Evolutionary conservation across 352 stramenopile genomes (phyloP), one percentile per base, ranked within the genome.

Genomic region (Pythium vanterpoolii): DNA sequence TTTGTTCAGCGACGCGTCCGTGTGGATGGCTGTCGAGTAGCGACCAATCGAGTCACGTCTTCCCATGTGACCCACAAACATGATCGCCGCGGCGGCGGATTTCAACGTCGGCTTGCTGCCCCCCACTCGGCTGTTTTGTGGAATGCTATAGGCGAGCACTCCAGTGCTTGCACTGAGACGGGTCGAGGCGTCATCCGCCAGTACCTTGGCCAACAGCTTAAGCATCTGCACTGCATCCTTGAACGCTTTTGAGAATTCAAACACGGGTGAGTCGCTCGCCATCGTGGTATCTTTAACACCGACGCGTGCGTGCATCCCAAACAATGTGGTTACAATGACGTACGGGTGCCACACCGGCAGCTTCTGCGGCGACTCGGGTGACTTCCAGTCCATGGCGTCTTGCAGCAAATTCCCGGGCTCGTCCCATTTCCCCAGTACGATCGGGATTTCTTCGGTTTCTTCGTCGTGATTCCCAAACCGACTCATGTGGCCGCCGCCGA

Each of bases 291-390:
- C 73, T 55, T 88, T 90, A 23, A 90, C 67, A 24, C 82, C 84
- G 44, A 94, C 84, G 52, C 83, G 83, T 9, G 85, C 82, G 52
- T 92, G 81, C 79, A 95, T 88, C 3, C 85, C 85, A 45, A 92
- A 95, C 11, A 95, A 69, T 30, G 85, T 95, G 27, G 85, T 93
- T 9, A 95, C 62, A 19, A 95, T 65, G 16, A 92, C 83, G 26
- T 89, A 95, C 18, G 85, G 83, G 62, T 95, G 85, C 85, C 85
- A 95, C 31, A 93, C 76, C 14, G 85, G 85, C 9, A 90, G 71
- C 51, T 94, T 89, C 55, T 92, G 82, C 5, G 78, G 77, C 16
- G 68, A 78, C 33, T 87, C 77, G 7, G 63, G 45, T 18, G 78
- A 71, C 70, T 95, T 92, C 84, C 81, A 91, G 40, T 90, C 80